Percentiles rank a stretch among this genome's conserved stretches.
phyloP scores from a whole-genome alignment of 2,329 filamentous ascomycete species.

The Aspergillus novoparasiticus region DNA sequence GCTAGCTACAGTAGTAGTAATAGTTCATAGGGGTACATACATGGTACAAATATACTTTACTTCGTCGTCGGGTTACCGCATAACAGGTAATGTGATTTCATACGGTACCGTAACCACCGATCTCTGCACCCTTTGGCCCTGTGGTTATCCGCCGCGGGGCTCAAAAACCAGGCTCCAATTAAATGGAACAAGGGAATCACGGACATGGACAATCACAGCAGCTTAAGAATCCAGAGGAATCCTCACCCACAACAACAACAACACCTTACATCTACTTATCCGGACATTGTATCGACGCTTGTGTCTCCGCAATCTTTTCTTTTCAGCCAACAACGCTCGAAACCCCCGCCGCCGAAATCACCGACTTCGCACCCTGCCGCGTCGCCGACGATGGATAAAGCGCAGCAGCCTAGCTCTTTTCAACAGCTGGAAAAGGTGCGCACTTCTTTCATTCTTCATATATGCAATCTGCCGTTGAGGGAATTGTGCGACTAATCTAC shows the following conservation, averaged over 20 bases:
- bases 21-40: too few species aligned
- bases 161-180: conserved; percentile 7
- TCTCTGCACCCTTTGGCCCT: not conserved
- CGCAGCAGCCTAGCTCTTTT: conserved; percentile 92
- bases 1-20: too few species aligned
- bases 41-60: too few species aligned
- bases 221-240: conserved; percentile 18
- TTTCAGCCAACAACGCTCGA: conserved; percentile 26
- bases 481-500: conserved; percentile 30
- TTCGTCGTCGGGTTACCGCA: not conserved
- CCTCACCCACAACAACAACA: conserved; percentile 19
- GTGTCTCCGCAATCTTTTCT: conserved; percentile 43
- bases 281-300: conserved; percentile 36
- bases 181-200: conserved; percentile 3
- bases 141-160: conserved; percentile 16
- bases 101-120: not conserved
- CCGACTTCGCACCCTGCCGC: conserved; percentile 15
- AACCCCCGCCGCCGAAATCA: conserved; percentile 17
- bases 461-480: not conserved
- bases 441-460: conserved; percentile 4
- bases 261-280: conserved; percentile 25
- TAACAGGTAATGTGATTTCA: not conserved
- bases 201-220: conserved; percentile 24
- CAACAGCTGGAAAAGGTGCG: conserved; percentile 89
- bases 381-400: conserved; percentile 73